These are phyloP conservation scores for Ganoderma resinaceum DNA, from an alignment of 1,284 basidiomycete species.

Conservation along the genomic window DNA sequence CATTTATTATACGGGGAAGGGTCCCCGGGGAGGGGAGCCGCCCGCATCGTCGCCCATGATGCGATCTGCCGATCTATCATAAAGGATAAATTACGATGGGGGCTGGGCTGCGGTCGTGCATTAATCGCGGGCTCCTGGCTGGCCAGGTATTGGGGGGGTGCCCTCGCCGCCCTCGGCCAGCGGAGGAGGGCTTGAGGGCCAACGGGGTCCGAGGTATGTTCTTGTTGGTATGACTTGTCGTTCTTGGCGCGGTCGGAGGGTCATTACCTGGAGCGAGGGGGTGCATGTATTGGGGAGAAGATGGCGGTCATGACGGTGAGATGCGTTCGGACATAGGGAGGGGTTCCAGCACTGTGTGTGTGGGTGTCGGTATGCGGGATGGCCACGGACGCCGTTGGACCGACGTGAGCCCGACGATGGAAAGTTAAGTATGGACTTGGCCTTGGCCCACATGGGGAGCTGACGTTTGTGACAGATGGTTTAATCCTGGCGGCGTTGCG, in stretches of 20 bases:
- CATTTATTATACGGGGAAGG: slow-evolving; percentile 15
- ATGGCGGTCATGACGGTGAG: not conserved
- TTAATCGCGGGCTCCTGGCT: not conserved
- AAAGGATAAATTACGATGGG: slow-evolving; percentile 29
- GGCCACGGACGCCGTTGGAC: not conserved
- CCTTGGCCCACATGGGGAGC: slow-evolving; percentile 1
- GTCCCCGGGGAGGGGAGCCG: not conserved
- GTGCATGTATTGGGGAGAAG: not conserved
- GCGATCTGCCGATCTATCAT: slow-evolving; percentile 18
- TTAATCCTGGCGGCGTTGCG: slow-evolving; percentile 14
- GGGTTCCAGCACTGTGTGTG: not conserved
- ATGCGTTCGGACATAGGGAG: not conserved
- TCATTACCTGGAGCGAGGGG: not conserved
- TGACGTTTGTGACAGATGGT: slow-evolving; percentile 22
- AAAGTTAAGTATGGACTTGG: not conserved
- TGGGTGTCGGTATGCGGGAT: not conserved
- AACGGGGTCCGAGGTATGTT: not conserved
- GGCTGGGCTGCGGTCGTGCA: not conserved
- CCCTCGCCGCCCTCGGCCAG: too few relatives aligned
- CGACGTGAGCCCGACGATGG: not conserved
- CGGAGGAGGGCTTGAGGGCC: not conserved
- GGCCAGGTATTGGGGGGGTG: too few relatives aligned
- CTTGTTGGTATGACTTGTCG: not conserved
- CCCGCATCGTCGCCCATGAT: not conserved
- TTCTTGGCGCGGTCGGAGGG: not conserved